Evolutionary conservation across 2,329 filamentous ascomycete genomes (phyloP).

Genomic region (Aureobasidium sp.): DNA sequence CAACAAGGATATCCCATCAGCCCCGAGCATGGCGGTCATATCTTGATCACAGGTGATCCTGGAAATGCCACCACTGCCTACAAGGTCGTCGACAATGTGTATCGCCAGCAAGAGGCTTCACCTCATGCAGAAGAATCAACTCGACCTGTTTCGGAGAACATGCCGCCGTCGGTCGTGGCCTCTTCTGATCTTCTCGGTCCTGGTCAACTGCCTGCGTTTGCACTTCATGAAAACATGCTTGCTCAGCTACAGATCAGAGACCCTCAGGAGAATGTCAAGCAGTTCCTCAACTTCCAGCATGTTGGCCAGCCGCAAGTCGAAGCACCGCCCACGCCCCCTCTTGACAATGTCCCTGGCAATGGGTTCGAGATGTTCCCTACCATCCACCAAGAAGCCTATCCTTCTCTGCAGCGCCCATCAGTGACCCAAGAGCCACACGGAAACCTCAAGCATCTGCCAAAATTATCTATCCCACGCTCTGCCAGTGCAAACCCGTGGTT

Average conservation of each 20-base stretch:
- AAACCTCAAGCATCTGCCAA: slow-evolving; percentile 51
- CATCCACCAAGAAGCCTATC: slow-evolving; percentile 26
- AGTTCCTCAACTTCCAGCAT: slow-evolving; percentile 84
- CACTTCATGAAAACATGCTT: slow-evolving; percentile 66
- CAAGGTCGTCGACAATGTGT: slow-evolving; percentile 47
- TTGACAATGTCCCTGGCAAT: slow-evolving; percentile 34
- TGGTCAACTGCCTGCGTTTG: slow-evolving; percentile 54
- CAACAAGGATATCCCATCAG: slow-evolving; percentile 61
- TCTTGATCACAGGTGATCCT: slow-evolving; percentile 71
- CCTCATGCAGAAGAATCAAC: slow-evolving; percentile 26
- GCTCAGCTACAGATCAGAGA: slow-evolving; percentile 64
- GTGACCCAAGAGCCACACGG: slow-evolving; percentile 40
- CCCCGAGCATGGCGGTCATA: slow-evolving; percentile 56
- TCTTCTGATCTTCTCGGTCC: slow-evolving; percentile 86
- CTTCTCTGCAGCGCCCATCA: slow-evolving; percentile 32
- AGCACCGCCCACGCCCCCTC: slow-evolving; percentile 61
- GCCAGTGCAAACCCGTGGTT: slow-evolving; percentile 32
- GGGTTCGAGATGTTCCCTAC: slow-evolving; percentile 49
- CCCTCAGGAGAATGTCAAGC: slow-evolving; percentile 85
- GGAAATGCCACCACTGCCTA: slow-evolving; percentile 63
- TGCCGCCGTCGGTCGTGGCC: slow-evolving; percentile 62
- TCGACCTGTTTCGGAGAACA: slow-evolving; percentile 66
- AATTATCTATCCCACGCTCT: slow-evolving; percentile 48
- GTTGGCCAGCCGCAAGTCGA: slow-evolving; percentile 38
- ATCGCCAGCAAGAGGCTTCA: slow-evolving; percentile 26